Base-by-base conservation (phyloP, 1,139 yeast genomes). In the Magnusiomyces sp. region DNA sequence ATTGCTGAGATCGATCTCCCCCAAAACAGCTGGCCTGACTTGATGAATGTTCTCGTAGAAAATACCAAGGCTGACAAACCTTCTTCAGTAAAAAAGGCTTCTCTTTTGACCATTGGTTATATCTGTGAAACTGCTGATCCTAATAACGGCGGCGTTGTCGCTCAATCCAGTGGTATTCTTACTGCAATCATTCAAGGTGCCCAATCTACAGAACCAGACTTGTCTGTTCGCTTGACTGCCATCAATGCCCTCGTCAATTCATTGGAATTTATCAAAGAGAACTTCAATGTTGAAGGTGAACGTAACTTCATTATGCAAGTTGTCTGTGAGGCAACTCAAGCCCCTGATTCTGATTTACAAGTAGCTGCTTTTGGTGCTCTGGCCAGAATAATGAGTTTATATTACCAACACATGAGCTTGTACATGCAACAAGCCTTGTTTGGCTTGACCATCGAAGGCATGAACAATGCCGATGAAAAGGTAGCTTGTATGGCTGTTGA, bases 401-500 rank as follows among this genome's bases (percentile, higher is more conserved):
- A 90, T 72, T 92, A 92, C 68, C 75, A 80, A 45, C 84, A 78
- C 70, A 92, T 92, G 98, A 78, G 85, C 55, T 80, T 92, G 49
- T 92, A 92, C 67, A 92, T 92, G 98, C 97, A 92, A 69, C 89
- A 88, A 72, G 98, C 98, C 0, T 73, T 92, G 55, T 92, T 85
- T 61, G 89, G 90, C 14, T 76, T 92, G 55, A 90, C 97, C 1
- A 90, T 90, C 44, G 73, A 81, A 32, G 97, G 97, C 40, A 92
- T 92, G 97, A 85, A 83, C 68, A 82, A 90, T 54, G 66, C 72
- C 34, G 87, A 88, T 68, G 95, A 87, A 63, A 79, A 80, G 61
- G 97, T 92, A 36, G 87, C 97, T 1, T 88, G 97, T 66, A 90
- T 92, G 96, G 97, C 98, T 27, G 95, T 92, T 49, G 98, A 92